phyloP scores from a whole-genome alignment of 352 stramenopile species.

The Globisporangium mamillatum region DNA sequence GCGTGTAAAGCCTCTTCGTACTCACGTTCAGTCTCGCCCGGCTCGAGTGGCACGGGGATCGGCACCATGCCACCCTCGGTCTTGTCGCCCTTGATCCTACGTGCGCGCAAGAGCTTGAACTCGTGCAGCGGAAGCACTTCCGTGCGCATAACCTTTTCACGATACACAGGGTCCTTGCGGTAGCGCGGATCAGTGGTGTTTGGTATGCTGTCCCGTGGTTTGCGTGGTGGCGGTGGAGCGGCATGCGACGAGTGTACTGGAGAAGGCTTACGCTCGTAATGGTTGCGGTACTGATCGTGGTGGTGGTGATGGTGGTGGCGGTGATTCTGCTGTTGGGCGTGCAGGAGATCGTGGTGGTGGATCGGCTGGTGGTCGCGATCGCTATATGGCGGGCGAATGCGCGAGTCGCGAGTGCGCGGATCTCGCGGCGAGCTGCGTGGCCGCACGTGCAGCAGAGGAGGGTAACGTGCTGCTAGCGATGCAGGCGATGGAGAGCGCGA shows the following conservation, averaged over 20 bases:
- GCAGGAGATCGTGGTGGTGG: background rate
- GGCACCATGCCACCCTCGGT: background rate
- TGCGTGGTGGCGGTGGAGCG: background rate
- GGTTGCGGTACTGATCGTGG: no score
- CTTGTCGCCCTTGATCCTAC: background rate
- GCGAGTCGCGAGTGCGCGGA: background rate
- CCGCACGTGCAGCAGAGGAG: background rate
- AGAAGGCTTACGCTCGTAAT: background rate
- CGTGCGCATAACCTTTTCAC: background rate
- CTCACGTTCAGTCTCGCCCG: conserved; percentile 13
- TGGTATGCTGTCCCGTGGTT: background rate
- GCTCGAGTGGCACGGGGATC: conserved; percentile 16
- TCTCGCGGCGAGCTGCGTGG: background rate
- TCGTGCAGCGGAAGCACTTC: conserved; percentile 7
- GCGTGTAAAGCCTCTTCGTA: conserved; percentile 19
- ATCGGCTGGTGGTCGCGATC: background rate
- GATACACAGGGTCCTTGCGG: background rate
- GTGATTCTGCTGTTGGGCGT: background rate
- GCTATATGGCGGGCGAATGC: background rate
- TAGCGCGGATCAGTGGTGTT: background rate
- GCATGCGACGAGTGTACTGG: background rate
- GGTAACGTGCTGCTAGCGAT: background rate
- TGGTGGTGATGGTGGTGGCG: background rate
- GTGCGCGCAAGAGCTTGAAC: conserved; percentile 3
- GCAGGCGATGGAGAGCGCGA: background rate